Base-by-base conservation (phyloP, 2,329 filamentous ascomycete species). In the Graphiopsis chlorocephala region DNA sequence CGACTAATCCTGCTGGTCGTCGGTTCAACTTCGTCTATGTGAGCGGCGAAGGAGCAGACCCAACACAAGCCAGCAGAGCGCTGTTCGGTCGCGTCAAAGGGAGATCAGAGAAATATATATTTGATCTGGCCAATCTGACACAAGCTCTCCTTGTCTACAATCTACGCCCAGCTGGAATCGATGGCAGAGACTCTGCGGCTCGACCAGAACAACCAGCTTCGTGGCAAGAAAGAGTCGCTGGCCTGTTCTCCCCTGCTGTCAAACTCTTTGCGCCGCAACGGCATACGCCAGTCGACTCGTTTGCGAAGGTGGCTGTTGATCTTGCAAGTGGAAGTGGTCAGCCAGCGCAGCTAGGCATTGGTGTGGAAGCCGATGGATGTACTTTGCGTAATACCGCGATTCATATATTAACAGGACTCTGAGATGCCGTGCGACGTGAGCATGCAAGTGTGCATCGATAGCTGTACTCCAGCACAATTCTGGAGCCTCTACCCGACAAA, bases 1-100 rank as follows among this genome's bases (percentile, higher is more conserved):
- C 86, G 4, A 38, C 26, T 3, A 84, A 87, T n/a, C 2, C 55
- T 5, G 12, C n/a, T 17, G 11, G 47, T 20, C 5, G 20, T 20
- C 20, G 20, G 7, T 88, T 92, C 75, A 86, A 85, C 60, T 93
- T 92, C 75, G 81, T 92, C 67, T 90, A 87, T 72, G 84, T 93
- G 31, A 92, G 90, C 0, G 89, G 88, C 57, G 77, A 80, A 60
- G 86, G 86, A 53, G 84, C 88, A 0, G 88, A 86, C 1, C 82
- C 83, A n/a, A 76, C 77, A 0, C 89, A 88, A 0, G 82, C 83
- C 3, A 73, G 74, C 4, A 82, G 88, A 70, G 84, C 88, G 0
- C 76, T 85, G 52, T 92, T 86, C 71, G 87, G 80, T 1, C 79
- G 83, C 14, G 81, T 90, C 64, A 93, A 93, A 75, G 90, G 90